Evolutionary conservation across 345 rosid species (phyloP), one percentile per base, ranked within the genome.

Genomic region (Clarkia xantiana): DNA sequence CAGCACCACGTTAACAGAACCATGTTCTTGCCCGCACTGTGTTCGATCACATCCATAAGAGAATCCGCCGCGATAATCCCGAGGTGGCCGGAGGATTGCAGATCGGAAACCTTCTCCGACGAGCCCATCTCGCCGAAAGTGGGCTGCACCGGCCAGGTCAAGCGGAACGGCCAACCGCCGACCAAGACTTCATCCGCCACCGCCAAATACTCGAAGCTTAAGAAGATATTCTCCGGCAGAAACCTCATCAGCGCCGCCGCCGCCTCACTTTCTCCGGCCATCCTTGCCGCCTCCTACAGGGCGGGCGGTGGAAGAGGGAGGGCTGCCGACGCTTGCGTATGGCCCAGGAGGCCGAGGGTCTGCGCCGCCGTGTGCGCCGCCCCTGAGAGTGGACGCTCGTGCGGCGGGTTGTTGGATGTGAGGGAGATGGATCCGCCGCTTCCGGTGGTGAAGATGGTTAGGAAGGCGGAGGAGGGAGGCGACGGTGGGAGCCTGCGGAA

Each of bases 81-180:
- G n/a, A n/a, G n/a, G n/a, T n/a, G n/a, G n/a, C n/a, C n/a, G n/a
- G n/a, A n/a, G n/a, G n/a, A n/a, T n/a, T n/a, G n/a, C n/a, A n/a
- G n/a, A n/a, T n/a, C n/a, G n/a, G n/a, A n/a, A n/a, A n/a, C n/a
- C n/a, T n/a, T n/a, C n/a, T n/a, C n/a, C 17, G 14, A 42, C 11
- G 93, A 79, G 69, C 94, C 91, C 53, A 59, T 79, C 17, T 88
- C 97, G 14, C 97, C 97, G 1, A 80, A 76, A 66, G 81, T 82
- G 50, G 75, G 97, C 47, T 88, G 97, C 70, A 84, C 75, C 77
- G 94, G 97, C 42, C 93, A 88, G 36, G 88, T 81, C 57, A 79
- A 81, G 71, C 67, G 93, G 45, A 80, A 64, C 77, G 77, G 74
- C 64, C 75, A 62, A 63, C 78, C 78, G 11, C 59, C 77, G 23